phyloP scores from a whole-genome alignment of 345 rosid species.

The Eucalyptus erythrocorys region DNA sequence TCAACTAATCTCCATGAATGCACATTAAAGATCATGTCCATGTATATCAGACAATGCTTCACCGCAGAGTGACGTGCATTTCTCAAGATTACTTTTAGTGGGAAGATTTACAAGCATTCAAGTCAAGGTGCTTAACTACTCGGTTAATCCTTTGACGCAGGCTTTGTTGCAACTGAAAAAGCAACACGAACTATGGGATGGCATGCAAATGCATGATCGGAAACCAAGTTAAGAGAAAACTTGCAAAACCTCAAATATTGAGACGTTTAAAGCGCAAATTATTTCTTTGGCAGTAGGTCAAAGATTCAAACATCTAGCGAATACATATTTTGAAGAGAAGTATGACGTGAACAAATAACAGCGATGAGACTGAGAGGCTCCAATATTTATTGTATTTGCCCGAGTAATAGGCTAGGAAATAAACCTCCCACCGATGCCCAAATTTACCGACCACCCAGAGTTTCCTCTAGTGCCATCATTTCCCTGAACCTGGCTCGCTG shows the following conservation, averaged over 20 bases:
- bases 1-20: neutral
- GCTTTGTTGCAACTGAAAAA: neutral
- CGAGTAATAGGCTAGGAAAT: neutral
- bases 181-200: neutral
- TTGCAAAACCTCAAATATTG: neutral
- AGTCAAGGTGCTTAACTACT: neutral
- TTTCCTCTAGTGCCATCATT: no score
- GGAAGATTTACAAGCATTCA: neutral
- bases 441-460: no score
- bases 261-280: neutral
- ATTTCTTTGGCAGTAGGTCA: neutral
- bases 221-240: neutral
- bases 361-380: neutral
- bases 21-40: neutral
- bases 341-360: neutral
- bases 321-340: neutral
- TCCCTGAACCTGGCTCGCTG: no score
- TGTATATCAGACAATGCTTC: neutral
- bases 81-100: neutral
- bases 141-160: neutral
- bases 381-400: neutral
- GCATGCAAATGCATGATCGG: neutral
- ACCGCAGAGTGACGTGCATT: neutral
- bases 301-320: neutral
- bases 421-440: neutral